Evolutionary conservation across 306 rosid species (phyloP).

Genomic region (Inga leiocalycina): DNA sequence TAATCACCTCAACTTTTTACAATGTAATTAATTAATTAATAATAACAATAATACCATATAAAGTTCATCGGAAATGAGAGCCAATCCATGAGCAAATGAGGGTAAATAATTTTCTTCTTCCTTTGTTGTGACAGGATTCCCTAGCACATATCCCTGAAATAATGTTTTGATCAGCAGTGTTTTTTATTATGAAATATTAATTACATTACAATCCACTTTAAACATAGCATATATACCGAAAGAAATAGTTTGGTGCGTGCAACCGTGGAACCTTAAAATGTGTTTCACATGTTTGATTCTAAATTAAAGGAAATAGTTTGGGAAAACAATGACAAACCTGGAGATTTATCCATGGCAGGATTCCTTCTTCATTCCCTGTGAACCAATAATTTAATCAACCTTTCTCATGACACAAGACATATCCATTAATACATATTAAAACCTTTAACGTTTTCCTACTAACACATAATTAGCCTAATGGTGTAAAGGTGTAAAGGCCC

Average conservation of each 20-base stretch:
- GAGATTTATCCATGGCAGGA: neutral
- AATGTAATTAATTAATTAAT: neutral
- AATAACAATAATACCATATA: neutral
- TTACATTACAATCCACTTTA: neutral
- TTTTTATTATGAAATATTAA: neutral
- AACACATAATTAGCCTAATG: no score
- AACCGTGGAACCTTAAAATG: neutral
- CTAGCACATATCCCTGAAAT: neutral
- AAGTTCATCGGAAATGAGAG: neutral
- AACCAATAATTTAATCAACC: neutral
- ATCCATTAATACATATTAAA: neutral
- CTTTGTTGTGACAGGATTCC: neutral
- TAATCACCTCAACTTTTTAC: neutral
- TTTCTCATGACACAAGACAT: neutral
- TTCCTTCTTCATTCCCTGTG: neutral
- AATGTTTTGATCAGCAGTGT: neutral
- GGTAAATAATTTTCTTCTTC: neutral
- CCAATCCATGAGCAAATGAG: neutral
- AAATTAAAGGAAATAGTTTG: neutral
- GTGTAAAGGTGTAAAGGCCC: no score
- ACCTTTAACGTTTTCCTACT: conserved; percentile 19
- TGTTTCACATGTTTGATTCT: no score
- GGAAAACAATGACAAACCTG: neutral
- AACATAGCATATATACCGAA: neutral
- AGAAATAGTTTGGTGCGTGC: neutral